These are phyloP conservation scores for Alternaria burnsii DNA, from an alignment of 2,329 filamentous ascomycete genomes.

Conservation along the genomic window DNA sequence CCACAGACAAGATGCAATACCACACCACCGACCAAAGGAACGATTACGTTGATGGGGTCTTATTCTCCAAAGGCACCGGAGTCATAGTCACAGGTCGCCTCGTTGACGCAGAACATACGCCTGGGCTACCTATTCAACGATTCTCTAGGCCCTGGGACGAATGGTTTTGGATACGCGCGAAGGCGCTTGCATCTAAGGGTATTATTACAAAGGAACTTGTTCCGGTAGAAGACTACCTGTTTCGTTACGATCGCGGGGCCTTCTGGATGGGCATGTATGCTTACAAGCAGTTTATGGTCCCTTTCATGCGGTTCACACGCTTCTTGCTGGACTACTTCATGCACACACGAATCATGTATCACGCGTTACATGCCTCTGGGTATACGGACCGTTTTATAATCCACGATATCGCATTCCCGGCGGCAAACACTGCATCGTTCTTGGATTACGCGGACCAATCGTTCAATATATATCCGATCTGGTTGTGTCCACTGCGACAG, in stretches of 20 bases:
- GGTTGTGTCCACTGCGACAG: slow-evolving; percentile 63
- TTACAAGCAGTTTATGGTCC: slow-evolving; percentile 66
- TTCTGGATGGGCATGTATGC: slow-evolving; percentile 71
- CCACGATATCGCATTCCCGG: slow-evolving; percentile 69
- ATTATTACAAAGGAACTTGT: slow-evolving; percentile 50
- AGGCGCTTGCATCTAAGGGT: slow-evolving; percentile 16
- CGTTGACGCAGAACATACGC: slow-evolving; percentile 53
- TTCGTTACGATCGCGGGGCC: slow-evolving; percentile 69
- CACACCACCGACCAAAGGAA: slow-evolving; percentile 51
- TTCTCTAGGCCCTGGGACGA: slow-evolving; percentile 69
- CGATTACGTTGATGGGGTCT: slow-evolving; percentile 76
- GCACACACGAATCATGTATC: slow-evolving; percentile 70
- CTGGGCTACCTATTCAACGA: slow-evolving; percentile 35
- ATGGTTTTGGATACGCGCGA: slow-evolving; percentile 77
- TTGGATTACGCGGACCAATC: slow-evolving; percentile 59
- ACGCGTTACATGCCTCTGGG: slow-evolving; percentile 67
- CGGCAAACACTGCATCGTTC: slow-evolving; percentile 60
- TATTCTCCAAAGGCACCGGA: slow-evolving; percentile 63
- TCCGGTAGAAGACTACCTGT: slow-evolving; percentile 64
- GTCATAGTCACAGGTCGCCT: slow-evolving; percentile 69
- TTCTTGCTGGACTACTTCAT: slow-evolving; percentile 68
- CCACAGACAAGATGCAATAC: slow-evolving; percentile 58
- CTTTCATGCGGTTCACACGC: slow-evolving; percentile 66
- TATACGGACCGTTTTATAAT: slow-evolving; percentile 66
- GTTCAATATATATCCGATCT: slow-evolving; percentile 64